These are phyloP conservation scores for Euphorbia pulcherrima DNA, from an alignment of 345 rosid genomes.

Conservation along the genomic window DNA sequence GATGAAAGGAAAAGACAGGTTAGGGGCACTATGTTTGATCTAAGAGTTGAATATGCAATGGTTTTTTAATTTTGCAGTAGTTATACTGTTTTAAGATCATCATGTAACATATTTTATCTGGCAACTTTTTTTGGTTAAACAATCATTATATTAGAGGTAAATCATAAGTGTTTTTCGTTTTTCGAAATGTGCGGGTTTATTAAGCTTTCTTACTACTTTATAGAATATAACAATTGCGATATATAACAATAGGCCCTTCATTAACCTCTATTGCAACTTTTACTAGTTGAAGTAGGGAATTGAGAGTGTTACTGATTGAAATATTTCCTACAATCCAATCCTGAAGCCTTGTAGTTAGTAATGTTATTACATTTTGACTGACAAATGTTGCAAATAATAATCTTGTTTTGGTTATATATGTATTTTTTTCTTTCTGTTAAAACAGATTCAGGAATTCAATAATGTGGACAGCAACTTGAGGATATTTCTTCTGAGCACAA, in stretches of 20 bases:
- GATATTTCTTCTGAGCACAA: conserved; percentile 84
- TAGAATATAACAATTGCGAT: background rate
- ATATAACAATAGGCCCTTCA: background rate
- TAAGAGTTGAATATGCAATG: background rate
- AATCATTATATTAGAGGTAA: background rate
- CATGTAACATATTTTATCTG: background rate
- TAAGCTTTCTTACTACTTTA: background rate
- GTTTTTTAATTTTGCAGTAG: background rate
- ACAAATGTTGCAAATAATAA: background rate
- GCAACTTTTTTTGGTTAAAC: background rate
- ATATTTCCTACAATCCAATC: background rate
- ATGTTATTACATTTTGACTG: background rate
- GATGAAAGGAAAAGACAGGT: conserved; percentile 91
- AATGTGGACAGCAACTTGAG: conserved; percentile 58
- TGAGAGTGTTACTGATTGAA: background rate
- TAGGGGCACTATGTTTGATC: background rate
- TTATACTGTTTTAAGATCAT: background rate
- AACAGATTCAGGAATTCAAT: conserved; percentile 78
- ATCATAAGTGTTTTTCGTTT: background rate
- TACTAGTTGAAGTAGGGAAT: background rate
- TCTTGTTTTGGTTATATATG: background rate
- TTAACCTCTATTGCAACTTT: background rate
- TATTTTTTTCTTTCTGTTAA: conserved; percentile 2
- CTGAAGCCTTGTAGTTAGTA: background rate
- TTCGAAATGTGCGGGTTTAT: background rate